Percentiles rank a stretch among this genome's conserved stretches.
phyloP scores from a whole-genome alignment of 306 rosid genomes.

The Citrullus amarus region DNA sequence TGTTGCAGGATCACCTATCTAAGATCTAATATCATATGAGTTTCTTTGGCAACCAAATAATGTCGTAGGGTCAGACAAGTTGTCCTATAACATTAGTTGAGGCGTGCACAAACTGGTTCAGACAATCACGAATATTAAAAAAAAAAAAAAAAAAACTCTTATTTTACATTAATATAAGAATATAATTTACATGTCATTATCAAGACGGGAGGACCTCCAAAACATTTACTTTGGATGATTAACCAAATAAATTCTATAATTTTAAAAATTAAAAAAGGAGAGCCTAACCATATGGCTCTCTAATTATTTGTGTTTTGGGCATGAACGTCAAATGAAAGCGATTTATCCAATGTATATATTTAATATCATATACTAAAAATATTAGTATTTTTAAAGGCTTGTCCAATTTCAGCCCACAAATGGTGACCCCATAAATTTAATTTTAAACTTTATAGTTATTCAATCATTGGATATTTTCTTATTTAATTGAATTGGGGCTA shows the following conservation, averaged over 20 bases:
- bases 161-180: neutral
- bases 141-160: neutral
- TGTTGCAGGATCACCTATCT: too few species aligned
- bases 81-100: too few species aligned
- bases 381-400: neutral
- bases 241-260: neutral
- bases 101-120: too few species aligned
- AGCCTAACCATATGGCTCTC: neutral
- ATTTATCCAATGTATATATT: neutral
- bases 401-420: neutral
- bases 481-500: neutral
- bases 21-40: too few species aligned
- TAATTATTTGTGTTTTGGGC: neutral
- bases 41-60: too few species aligned
- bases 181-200: neutral
- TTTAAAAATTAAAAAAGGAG: too few species aligned
- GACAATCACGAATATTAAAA: too few species aligned
- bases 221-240: neutral
- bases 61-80: too few species aligned
- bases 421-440: neutral
- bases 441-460: neutral
- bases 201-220: neutral
- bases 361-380: neutral
- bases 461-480: neutral
- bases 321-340: neutral